Evolutionary conservation across 306 rosid species (phyloP).

Genomic region (Vicia villosa): DNA sequence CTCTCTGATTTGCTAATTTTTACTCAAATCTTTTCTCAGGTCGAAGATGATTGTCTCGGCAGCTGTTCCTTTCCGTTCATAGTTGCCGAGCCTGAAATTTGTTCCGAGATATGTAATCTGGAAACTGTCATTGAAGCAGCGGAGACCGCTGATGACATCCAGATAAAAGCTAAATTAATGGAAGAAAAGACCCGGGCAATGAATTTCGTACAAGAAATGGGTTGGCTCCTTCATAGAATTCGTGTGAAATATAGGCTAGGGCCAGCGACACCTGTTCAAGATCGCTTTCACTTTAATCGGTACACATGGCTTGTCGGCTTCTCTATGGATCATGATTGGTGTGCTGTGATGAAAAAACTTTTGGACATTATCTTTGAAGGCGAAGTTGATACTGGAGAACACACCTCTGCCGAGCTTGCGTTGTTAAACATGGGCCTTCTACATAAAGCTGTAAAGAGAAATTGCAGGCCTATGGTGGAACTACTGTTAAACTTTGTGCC

Average conservation of each 20-base stretch:
- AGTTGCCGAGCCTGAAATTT: slow-evolving; percentile 83
- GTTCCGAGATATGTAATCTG: slow-evolving; percentile 77
- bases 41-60: slow-evolving; percentile 86
- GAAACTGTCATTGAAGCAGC: slow-evolving; percentile 64
- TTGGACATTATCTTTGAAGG: slow-evolving; percentile 67
- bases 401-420: slow-evolving; percentile 57
- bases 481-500: slow-evolving; percentile 66
- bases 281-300: slow-evolving; percentile 60
- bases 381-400: slow-evolving; percentile 61
- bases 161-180: slow-evolving; percentile 39
- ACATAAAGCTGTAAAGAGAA: slow-evolving; percentile 84
- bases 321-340: slow-evolving; percentile 90
- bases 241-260: slow-evolving; percentile 62
- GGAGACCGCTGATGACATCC: slow-evolving; percentile 46
- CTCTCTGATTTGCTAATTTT: slow-evolving; percentile 34
- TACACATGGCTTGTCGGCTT: slow-evolving; percentile 81
- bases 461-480: slow-evolving; percentile 72
- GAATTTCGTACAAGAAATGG: slow-evolving; percentile 84
- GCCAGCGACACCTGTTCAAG: slow-evolving; percentile 56
- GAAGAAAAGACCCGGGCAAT: slow-evolving; percentile 72
- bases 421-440: slow-evolving; percentile 72
- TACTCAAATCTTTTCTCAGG: no score
- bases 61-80: slow-evolving; percentile 86
- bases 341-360: slow-evolving; percentile 78
- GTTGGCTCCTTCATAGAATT: slow-evolving; percentile 91